A percentile compares a stretch with the other conserved stretches of the same genome.
Evolutionary conservation across 495 filamentous ascomycete species (phyloP).

Genomic region (Aspergillus funiculosus): DNA sequence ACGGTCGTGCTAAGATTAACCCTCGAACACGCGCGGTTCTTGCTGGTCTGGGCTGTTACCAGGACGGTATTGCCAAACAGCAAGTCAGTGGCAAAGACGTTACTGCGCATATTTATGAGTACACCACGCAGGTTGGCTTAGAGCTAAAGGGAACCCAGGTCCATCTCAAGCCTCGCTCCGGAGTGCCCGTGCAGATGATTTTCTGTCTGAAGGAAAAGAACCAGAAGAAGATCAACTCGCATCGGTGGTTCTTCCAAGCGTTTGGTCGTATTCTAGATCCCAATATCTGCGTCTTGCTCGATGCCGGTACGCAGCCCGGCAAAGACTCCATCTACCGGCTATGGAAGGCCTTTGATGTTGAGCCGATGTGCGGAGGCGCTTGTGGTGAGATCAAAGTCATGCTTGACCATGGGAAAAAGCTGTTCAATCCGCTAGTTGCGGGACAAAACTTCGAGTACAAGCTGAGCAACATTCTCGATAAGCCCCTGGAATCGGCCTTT

Average conservation of each 20-base stretch:
- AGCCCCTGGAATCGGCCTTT: conserved; percentile 94
- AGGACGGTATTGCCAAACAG: conserved; percentile 98
- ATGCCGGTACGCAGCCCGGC: conserved; percentile 92
- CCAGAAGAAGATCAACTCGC: conserved; percentile 99
- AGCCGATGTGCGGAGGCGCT: conserved; percentile 94
- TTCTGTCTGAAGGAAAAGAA: conserved; percentile 99
- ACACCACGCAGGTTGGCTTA: conserved; percentile 88
- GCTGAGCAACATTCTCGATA: conserved; percentile 99
- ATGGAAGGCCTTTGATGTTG: conserved; percentile 97
- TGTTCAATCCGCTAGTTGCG: conserved; percentile 90
- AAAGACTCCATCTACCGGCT: conserved; percentile 91
- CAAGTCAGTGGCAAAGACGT: conserved; percentile 97
- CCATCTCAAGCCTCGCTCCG: conserved; percentile 63
- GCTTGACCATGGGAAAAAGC: conserved; percentile 84
- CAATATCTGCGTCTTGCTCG: conserved; percentile 93
- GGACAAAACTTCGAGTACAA: conserved; percentile 99
- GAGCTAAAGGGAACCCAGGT: conserved; percentile 86
- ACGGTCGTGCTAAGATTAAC: conserved; percentile 98
- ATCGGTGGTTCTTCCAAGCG: conserved; percentile 98
- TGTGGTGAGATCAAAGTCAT: conserved; percentile 99
- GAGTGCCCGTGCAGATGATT: conserved; percentile 87
- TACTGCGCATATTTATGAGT: conserved; percentile 98
- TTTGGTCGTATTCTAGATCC: conserved; percentile 91
- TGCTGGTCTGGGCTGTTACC: conserved; percentile 91
- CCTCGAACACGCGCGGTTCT: conserved; percentile 82